Percentiles rank a stretch among this genome's conserved stretches.
These are phyloP conservation scores for Pythium volutum DNA, from an alignment of 352 stramenopile genomes.

Conservation along the genomic window DNA sequence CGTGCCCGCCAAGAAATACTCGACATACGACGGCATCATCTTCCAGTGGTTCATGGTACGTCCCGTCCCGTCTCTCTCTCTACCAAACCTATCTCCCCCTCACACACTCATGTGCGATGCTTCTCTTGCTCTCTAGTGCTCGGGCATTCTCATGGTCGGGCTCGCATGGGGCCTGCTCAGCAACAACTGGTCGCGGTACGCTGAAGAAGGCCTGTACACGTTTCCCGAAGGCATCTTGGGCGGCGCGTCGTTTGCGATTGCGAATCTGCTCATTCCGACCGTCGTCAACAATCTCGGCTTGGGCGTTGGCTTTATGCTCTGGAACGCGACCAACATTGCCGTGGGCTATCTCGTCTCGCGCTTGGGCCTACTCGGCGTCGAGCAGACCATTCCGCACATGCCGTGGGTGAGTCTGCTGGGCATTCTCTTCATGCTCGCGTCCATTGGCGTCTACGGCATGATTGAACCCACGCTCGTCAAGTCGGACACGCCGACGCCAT, in stretches of 20 bases:
- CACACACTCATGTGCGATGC: neutral
- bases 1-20: slow-evolving; percentile 79
- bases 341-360: slow-evolving; percentile 78
- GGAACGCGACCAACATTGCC: slow-evolving; percentile 84
- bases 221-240: slow-evolving; percentile 79
- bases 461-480: slow-evolving; percentile 63
- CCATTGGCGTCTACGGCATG: slow-evolving; percentile 74
- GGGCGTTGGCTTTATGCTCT: slow-evolving; percentile 83
- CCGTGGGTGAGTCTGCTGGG: slow-evolving; percentile 55
- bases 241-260: slow-evolving; percentile 70
- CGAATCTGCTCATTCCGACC: slow-evolving; percentile 81
- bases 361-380: slow-evolving; percentile 66
- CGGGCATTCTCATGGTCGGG: slow-evolving; percentile 78
- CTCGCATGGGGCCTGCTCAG: slow-evolving; percentile 71
- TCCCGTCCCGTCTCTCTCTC: neutral
- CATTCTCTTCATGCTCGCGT: slow-evolving; percentile 77
- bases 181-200: slow-evolving; percentile 79
- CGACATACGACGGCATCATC: slow-evolving; percentile 85
- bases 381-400: slow-evolving; percentile 54
- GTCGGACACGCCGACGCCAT: neutral
- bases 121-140: slow-evolving; percentile 42
- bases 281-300: slow-evolving; percentile 82
- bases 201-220: slow-evolving; percentile 70
- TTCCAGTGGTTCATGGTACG: slow-evolving; percentile 89
- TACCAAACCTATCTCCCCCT: neutral